Percentiles rank a stretch among this genome's conserved stretches.
Evolutionary conservation across 2,329 filamentous ascomycete genomes (phyloP).

Genomic region (Laburnicola sp.): DNA sequence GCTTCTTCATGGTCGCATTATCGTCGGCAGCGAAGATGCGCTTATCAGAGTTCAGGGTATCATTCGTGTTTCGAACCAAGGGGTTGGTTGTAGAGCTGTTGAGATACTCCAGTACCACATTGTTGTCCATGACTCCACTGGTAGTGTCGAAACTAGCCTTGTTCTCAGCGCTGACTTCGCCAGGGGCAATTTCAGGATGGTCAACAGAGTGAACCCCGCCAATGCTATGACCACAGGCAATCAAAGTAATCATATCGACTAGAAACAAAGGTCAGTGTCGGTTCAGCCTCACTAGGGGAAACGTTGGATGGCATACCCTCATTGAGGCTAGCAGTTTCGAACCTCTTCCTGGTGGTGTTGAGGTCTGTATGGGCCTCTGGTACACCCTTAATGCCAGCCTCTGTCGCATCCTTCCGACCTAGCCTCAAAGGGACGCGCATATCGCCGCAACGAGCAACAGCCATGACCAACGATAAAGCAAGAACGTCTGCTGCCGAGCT

Average conservation of each 20-base stretch:
- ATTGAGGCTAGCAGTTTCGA: constrained; percentile 36
- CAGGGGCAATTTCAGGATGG: constrained; percentile 30
- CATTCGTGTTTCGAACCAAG: constrained; percentile 30
- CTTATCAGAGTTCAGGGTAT: constrained; percentile 37
- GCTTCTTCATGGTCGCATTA: constrained; percentile 36
- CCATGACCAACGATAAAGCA: constrained; percentile 34
- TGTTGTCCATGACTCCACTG: constrained; percentile 12
- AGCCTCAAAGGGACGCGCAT: constrained; percentile 34
- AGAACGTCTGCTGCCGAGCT: constrained; percentile 37
- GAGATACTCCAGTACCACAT: constrained; percentile 40
- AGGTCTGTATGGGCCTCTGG: constrained; percentile 39
- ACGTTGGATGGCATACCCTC: constrained; percentile 2
- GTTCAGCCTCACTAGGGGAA: too few species aligned
- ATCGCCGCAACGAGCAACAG: constrained; percentile 35
- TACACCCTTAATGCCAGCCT: constrained; percentile 34
- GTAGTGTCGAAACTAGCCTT: constrained; percentile 23
- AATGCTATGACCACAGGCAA: constrained; percentile 43
- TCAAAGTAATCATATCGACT: constrained; percentile 30
- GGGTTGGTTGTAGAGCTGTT: constrained; percentile 32
- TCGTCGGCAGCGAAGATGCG: constrained; percentile 36
- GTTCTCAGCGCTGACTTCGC: too few species aligned
- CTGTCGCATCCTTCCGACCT: constrained; percentile 39
- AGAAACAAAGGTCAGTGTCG: background rate
- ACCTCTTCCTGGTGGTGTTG: constrained; percentile 32
- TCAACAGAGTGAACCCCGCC: constrained; percentile 40